Evolutionary conservation across 345 rosid species (phyloP), one percentile per base, ranked within the genome.

Genomic region (Acer negundo): DNA sequence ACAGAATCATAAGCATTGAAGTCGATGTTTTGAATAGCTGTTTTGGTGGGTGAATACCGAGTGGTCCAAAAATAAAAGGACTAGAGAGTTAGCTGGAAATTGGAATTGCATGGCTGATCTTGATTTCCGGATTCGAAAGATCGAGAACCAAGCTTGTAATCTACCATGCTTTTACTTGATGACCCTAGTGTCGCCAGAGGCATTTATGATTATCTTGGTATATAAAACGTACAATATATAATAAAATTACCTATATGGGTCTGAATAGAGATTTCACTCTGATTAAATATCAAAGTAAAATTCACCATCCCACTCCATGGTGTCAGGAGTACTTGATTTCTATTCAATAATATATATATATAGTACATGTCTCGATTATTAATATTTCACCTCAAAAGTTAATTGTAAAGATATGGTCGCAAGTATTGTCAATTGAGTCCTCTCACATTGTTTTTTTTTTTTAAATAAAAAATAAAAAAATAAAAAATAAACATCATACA

Each of bases 131-230:
- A 46, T 35, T 35, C 38, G 6, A 35, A 35, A 35, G 38, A 35
- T 35, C 38, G 38, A 35, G 38, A 35, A 35, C 38, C 6, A 35
- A 4, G 38, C 6, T n/a, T 56, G 38, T 22, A 49, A 65, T 28
- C 62, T 56, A n/a, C 62, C 24, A 56, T 20, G 62, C n/a, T 56
- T 3, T 19, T n/a, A 2, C 26, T 71, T 4, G 38, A 35, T 53
- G 24, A 56, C 17, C 3, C 16, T 35, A 7, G 20, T 40, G 1
- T 51, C 23, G n/a, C 23, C 40, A 42, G 20, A 53, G 1, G 65
- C 72, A 53, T 53, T 75, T 31, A 66, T 66, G 72, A 13, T n/a
- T 8, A 20, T 35, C 35, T 55, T 1, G 63, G 78, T 35, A 9
- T 17, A 4, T 64, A 64, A 9, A 9, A 11, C 7, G 3, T 2